These are phyloP conservation scores for Blastomyces parvus DNA, from an alignment of 2,329 filamentous ascomycete genomes.

Conservation along the genomic window DNA sequence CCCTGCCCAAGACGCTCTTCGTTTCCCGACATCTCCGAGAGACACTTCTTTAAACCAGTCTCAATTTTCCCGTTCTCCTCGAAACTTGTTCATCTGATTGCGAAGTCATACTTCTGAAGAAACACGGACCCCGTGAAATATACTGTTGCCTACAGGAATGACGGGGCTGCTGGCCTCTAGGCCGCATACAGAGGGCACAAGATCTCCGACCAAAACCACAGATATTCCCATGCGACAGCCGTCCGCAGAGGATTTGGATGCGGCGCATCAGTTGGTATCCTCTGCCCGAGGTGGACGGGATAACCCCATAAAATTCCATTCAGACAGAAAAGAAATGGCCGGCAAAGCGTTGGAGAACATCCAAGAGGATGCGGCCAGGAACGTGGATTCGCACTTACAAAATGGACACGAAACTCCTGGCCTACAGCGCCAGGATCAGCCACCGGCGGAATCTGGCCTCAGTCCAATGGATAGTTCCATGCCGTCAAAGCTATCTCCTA, in stretches of 20 bases:
- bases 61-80: background rate
- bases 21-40: background rate
- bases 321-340: conserved; percentile 11
- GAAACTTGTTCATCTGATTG: background rate
- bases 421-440: background rate
- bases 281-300: conserved; percentile 38
- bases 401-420: background rate
- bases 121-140: background rate
- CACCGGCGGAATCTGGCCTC: background rate
- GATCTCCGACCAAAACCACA: background rate
- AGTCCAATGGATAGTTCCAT: background rate
- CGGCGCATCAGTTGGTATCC: conserved; percentile 40
- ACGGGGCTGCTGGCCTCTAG: conserved; percentile 29
- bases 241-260: conserved; percentile 40
- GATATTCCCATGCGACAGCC: conserved; percentile 28
- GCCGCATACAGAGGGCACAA: conserved; percentile 2
- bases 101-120: background rate
- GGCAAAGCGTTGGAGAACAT: conserved; percentile 14
- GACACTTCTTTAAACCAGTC: background rate
- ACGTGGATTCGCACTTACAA: conserved; percentile 9
- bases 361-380: conserved; percentile 15
- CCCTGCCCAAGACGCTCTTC: background rate
- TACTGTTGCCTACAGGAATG: background rate
- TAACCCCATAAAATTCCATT: conserved; percentile 23
- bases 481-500: conserved; percentile 26